Evolutionary conservation across 345 rosid genomes (phyloP).

Genomic region (Noccaea caerulescens): DNA sequence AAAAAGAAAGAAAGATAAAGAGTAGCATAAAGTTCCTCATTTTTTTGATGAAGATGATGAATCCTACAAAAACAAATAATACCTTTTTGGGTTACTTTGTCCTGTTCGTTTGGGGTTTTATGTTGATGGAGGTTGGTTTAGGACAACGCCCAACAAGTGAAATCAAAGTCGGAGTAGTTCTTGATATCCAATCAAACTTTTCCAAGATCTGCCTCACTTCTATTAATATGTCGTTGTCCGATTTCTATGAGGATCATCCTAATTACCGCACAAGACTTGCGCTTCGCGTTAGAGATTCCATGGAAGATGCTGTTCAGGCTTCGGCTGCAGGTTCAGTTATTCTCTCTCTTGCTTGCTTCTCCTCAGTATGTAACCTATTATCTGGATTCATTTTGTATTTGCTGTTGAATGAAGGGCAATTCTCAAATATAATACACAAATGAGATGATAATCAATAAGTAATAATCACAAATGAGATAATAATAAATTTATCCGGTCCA

Average conservation of each 20-base stretch:
- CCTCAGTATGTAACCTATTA: background rate
- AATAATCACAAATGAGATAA: too few relatives aligned
- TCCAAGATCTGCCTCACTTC: conserved; percentile 35
- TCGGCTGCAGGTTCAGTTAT: conserved; percentile 45
- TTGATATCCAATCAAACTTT: conserved; percentile 33
- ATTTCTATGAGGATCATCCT: conserved; percentile 40
- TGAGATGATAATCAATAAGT: too few relatives aligned
- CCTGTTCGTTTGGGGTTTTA: conserved; percentile 2
- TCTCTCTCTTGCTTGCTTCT: background rate
- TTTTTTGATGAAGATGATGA: conserved; percentile 12
- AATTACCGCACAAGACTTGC: conserved; percentile 37
- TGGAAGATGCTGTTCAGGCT: conserved; percentile 39
- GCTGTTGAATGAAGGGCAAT: too few relatives aligned
- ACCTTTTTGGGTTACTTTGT: conserved; percentile 8
- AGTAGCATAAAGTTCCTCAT: conserved; percentile 16
- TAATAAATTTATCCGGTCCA: too few relatives aligned
- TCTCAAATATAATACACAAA: too few relatives aligned
- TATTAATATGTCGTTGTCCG: conserved; percentile 39
- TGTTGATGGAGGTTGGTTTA: conserved; percentile 24
- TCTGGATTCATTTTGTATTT: background rate
- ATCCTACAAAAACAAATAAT: background rate
- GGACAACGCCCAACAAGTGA: conserved; percentile 14
- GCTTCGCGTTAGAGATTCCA: conserved; percentile 39
- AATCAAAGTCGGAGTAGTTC: conserved; percentile 48
- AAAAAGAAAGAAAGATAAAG: background rate